These are phyloP conservation scores for Verbena officinalis DNA, from an alignment of 257 asterid species.

Conservation along the genomic window DNA sequence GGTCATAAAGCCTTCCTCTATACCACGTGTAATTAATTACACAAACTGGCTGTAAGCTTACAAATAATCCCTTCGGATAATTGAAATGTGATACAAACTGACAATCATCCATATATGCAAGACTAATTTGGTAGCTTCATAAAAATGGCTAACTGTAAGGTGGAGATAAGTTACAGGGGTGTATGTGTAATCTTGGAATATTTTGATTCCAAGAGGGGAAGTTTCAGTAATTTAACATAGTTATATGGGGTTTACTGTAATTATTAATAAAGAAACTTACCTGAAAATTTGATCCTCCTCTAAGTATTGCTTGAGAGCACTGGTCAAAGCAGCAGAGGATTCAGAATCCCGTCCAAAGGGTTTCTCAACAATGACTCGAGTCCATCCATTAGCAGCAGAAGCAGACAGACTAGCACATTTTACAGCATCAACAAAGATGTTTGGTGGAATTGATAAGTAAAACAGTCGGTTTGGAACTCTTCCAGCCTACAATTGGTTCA, in stretches of 20 bases:
- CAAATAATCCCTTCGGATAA: too few species aligned
- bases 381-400: constrained; percentile 86
- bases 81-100: too few species aligned
- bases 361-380: constrained; percentile 96
- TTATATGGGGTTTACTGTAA: background rate
- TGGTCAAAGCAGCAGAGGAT: constrained; percentile 92
- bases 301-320: constrained; percentile 78
- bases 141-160: too few species aligned
- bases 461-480: constrained; percentile 81
- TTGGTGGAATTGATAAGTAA: constrained; percentile 95
- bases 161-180: too few species aligned
- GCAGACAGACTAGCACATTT: constrained; percentile 91
- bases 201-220: too few species aligned
- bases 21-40: too few species aligned
- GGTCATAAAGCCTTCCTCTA: too few species aligned
- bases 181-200: too few species aligned
- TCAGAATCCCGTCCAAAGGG: constrained; percentile 98
- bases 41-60: too few species aligned
- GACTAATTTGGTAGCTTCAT: too few species aligned
- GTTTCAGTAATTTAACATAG: background rate
- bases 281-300: constrained; percentile 94
- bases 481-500: constrained; percentile 54
- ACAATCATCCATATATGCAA: too few species aligned
- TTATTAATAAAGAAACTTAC: constrained; percentile 31
- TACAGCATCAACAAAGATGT: constrained; percentile 84